Base-by-base conservation (phyloP, 106 monocot genomes). In the Apostasia shenzhenica region DNA sequence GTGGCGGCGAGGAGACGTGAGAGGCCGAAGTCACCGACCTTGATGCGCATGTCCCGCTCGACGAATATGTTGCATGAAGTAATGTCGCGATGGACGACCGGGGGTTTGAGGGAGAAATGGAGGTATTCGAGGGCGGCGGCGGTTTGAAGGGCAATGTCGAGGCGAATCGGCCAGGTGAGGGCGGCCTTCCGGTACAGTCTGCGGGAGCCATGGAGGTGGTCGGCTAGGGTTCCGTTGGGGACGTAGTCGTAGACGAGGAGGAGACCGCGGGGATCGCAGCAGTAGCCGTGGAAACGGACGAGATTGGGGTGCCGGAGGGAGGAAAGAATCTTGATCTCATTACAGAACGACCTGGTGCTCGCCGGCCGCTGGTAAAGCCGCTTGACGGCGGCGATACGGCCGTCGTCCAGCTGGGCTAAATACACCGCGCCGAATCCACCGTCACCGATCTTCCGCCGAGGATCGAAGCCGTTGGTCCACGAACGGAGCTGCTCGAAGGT, bases 171-270 rank as follows among this genome's bases (percentile, higher is more conserved):
- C 84, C 89, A 89, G 5, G 70, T 53, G 43, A 86, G 65, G 6
- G 52, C 13, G 14, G 54, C 56, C 54, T 72, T 70, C 4, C 67
- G 39, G 63, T 77, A 68, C 54, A 41, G 45, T 66, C 71, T 63
- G 41, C 70, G 64, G 41, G 70, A 57, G 49, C 79, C 79, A 47
- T 80, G 87, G 7, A 90, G 80, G 45, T 90, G 94, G 56, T 94
- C 85, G 14, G 94, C 80, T 10, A 94, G 81, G 41, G 94, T 87
- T 8, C 90, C 94, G 66, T 90, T 94, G 57, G 90, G 85, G 46
- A 90, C 94, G 69, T 85, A 90, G 58, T 94, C 90, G 67, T 90
- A 94, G 54, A 94, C 85, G 48, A 90, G 77, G 57, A 90, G 74
- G 39, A 90, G 76, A 2, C 75, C 86, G n/a, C 81, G 81, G 3